Conservation (phyloP, 768 basidiomycete species). For the Kwoniella dendrophila region DNA sequence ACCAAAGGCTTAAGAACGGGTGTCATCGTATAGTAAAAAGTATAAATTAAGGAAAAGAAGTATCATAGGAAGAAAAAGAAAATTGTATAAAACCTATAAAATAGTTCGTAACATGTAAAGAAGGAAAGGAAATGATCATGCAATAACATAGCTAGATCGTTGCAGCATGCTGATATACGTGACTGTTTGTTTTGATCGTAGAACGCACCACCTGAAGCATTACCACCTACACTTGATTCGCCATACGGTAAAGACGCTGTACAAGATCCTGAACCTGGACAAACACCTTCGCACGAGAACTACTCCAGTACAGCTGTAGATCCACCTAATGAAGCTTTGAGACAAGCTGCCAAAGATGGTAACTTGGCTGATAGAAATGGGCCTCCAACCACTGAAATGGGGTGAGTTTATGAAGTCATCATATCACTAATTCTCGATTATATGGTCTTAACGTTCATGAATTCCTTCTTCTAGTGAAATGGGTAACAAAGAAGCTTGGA, state of each 20-base stretch:
- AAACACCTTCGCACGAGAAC: conserved; percentile 36
- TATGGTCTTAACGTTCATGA: background rate
- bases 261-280: conserved; percentile 25
- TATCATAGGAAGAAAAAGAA: too few relatives aligned
- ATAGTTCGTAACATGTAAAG: too few relatives aligned
- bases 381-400: conserved; percentile 39
- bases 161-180: background rate
- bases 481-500: conserved; percentile 49
- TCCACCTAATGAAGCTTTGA: conserved; percentile 46
- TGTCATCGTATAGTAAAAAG: too few relatives aligned
- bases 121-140: background rate
- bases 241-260: conserved; percentile 26
- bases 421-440: background rate
- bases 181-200: conserved; percentile 5
- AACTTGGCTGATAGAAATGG: conserved; percentile 46
- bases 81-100: too few relatives aligned
- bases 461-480: conserved; percentile 14
- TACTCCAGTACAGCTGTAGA: conserved; percentile 43
- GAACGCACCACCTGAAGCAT: conserved; percentile 39
- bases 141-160: background rate
- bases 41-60: too few relatives aligned
- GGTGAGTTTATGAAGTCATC: conserved; percentile 39
- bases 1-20: too few relatives aligned
- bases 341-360: conserved; percentile 40
- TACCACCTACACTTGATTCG: conserved; percentile 36